phyloP scores from a whole-genome alignment of 805 yeast species.

The Wickerhamomyces sydowiorum region DNA sequence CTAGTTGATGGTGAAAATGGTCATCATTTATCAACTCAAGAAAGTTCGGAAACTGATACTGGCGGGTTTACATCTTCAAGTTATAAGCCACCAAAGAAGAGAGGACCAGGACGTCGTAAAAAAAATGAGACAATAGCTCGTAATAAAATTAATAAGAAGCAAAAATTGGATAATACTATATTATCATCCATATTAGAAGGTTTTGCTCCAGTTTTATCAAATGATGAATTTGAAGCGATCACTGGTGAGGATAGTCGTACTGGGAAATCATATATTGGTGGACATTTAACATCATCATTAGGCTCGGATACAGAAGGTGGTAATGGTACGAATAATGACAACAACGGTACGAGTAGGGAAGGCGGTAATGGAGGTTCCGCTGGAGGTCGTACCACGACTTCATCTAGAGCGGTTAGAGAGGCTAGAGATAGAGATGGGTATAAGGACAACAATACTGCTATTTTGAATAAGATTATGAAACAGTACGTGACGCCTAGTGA shows the following conservation, averaged over 20 bases:
- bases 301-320: constrained; percentile 5
- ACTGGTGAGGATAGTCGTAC: constrained; percentile 18
- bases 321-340: not conserved
- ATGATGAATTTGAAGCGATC: constrained; percentile 26
- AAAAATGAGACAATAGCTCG: constrained; percentile 1
- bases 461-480: constrained; percentile 20
- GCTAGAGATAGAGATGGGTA: constrained; percentile 5
- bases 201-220: constrained; percentile 24
- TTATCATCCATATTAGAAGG: constrained; percentile 22
- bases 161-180: not conserved
- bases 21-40: not conserved
- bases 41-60: constrained; percentile 17
- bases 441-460: constrained; percentile 9
- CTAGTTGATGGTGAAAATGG: not conserved
- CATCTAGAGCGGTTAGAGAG: constrained; percentile 3
- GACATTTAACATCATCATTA: constrained; percentile 1
- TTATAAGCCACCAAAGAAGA: not conserved
- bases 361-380: constrained; percentile 4
- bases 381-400: constrained; percentile 1
- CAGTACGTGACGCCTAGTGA: constrained; percentile 24
- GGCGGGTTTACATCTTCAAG: constrained; percentile 3
- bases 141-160: constrained; percentile 2
- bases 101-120: not conserved
- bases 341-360: constrained; percentile 2
- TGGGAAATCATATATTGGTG: constrained; percentile 6